Evolutionary conservation across 202 grass and related monocot genomes (phyloP).

Genomic region (Brachypodium distachyon): DNA sequence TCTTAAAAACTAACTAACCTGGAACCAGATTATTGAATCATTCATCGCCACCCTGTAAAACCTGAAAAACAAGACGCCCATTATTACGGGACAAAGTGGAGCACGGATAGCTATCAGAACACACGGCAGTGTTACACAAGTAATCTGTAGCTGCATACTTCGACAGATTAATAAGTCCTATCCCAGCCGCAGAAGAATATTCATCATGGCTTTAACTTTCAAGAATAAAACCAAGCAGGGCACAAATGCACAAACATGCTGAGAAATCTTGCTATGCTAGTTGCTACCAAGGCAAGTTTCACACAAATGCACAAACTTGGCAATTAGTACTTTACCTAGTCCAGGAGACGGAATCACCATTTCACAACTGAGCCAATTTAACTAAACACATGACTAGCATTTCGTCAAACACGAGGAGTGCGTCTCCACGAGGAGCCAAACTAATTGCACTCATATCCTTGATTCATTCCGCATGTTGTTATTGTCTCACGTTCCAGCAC

Average conservation of each 20-base stretch:
- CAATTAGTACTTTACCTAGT: background rate
- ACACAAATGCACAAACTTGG: background rate
- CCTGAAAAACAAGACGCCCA: conserved; percentile 35
- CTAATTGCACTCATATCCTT: background rate
- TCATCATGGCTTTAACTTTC: background rate
- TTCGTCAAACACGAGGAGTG: conserved; percentile 7
- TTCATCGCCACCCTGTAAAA: conserved; percentile 82
- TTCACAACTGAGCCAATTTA: background rate
- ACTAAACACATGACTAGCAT: background rate
- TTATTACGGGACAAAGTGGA: background rate
- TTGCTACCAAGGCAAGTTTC: background rate
- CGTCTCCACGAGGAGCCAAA: background rate
- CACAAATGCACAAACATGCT: background rate
- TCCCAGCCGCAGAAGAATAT: background rate
- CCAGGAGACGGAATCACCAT: background rate
- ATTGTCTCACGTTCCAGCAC: background rate
- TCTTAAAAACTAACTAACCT: too few relatives aligned
- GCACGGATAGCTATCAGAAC: background rate
- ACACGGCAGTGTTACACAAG: background rate
- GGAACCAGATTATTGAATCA: conserved; percentile 79
- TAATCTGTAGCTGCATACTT: background rate
- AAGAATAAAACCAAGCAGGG: background rate
- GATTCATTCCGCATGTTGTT: background rate
- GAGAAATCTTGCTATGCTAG: background rate
- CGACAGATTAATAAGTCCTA: background rate